Evolutionary conservation across 371 early-diverging fungal genomes (phyloP).

Genomic region (Haplosporangium sp.): DNA sequence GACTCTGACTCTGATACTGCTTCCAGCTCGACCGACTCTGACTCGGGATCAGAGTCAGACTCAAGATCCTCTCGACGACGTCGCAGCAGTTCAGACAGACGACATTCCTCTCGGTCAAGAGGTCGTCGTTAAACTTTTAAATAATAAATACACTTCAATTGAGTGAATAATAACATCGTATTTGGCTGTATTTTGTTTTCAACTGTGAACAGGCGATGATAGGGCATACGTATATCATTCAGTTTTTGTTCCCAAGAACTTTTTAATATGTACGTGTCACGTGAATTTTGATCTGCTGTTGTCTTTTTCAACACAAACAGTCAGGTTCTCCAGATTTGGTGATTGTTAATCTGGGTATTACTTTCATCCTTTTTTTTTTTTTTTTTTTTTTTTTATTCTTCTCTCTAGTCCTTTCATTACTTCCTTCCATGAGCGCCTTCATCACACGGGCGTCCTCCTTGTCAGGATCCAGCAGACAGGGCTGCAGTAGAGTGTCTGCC

Average conservation of each 20-base stretch:
- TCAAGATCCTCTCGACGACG: background rate
- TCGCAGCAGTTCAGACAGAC: background rate
- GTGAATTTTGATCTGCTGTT: too few species aligned
- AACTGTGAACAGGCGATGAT: too few species aligned
- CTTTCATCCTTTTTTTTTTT: background rate
- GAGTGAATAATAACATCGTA: too few species aligned
- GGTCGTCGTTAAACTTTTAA: conserved; percentile 1
- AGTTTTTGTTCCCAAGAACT: too few species aligned
- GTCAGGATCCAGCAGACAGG: conserved; percentile 12
- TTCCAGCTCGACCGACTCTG: conserved; percentile 19
- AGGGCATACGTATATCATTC: too few species aligned
- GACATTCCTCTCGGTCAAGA: conserved; percentile 3
- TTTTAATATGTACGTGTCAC: too few species aligned
- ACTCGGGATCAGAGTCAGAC: background rate
- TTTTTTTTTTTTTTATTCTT: background rate
- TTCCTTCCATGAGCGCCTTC: conserved; percentile 42
- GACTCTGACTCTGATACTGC: conserved; percentile 37
- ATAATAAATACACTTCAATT: background rate
- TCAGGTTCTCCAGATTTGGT: background rate
- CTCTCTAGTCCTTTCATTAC: background rate
- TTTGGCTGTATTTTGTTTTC: too few species aligned
- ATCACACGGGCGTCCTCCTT: conserved; percentile 34
- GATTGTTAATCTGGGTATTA: background rate
- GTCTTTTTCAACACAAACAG: too few species aligned
- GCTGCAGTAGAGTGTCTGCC: conserved; percentile 10